A percentile compares a stretch with the other conserved stretches of the same genome.
Evolutionary conservation across 2,329 filamentous ascomycete species (phyloP).

Genomic region (Pleurostoma richardsiae): DNA sequence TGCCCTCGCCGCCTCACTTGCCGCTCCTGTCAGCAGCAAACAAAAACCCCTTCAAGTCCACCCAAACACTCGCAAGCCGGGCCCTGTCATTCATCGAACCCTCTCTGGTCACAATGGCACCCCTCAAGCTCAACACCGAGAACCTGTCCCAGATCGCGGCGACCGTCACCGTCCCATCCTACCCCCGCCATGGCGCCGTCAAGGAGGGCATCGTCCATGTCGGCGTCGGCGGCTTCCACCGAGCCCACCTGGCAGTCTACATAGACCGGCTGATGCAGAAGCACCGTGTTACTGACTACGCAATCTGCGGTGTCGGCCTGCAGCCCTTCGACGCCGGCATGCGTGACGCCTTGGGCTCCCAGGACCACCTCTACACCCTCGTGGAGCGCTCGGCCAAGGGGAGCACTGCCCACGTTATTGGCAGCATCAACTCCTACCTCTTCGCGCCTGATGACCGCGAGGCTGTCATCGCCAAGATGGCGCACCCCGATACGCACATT

Average conservation of each 20-base stretch:
- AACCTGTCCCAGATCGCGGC: constrained; percentile 28
- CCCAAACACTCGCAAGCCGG: background rate
- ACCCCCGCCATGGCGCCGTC: constrained; percentile 33
- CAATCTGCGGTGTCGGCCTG: constrained; percentile 47
- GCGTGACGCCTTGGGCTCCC: constrained; percentile 41
- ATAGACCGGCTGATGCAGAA: constrained; percentile 42
- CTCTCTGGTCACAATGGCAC: background rate
- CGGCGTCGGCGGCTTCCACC: constrained; percentile 50
- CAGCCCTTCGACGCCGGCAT: constrained; percentile 43
- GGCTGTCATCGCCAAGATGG: constrained; percentile 50
- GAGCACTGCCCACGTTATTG: constrained; percentile 40
- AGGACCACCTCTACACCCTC: constrained; percentile 49
- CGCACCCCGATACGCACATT: constrained; percentile 46
- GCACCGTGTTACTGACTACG: constrained; percentile 36
- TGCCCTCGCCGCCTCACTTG: background rate
- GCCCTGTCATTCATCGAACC: background rate
- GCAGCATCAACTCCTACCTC: constrained; percentile 47
- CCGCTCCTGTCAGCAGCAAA: background rate
- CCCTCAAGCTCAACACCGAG: constrained; percentile 31
- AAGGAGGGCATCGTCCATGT: constrained; percentile 51
- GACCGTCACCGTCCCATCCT: constrained; percentile 31
- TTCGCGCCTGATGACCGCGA: constrained; percentile 46
- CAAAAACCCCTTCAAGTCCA: background rate
- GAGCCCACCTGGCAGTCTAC: constrained; percentile 48
- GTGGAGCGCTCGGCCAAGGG: constrained; percentile 48